Base-by-base conservation (phyloP, 805 yeast species). In the Crinitomyces ghanaensis region DNA sequence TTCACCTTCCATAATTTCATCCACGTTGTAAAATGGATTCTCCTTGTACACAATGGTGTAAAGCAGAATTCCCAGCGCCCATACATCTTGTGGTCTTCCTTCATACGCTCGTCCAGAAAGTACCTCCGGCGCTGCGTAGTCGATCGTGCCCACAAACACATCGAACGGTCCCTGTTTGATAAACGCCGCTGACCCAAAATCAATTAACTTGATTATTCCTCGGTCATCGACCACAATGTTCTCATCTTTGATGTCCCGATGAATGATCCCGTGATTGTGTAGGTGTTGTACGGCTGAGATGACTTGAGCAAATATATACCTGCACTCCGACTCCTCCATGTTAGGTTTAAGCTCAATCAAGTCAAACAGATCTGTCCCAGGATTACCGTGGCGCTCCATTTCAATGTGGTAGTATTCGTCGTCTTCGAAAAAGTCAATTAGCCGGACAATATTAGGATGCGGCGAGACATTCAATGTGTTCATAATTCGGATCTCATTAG, bases 61-160 rank as follows among this genome's bases (percentile, higher is more conserved):
- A 15, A 91, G 61, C 37, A 91, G 61, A 15, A 91, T 81, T 2
- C 98, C 98, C 51, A 88, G 65, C 0, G 97, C 95, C 98, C 98
- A 91, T 2, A 86, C 77, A 57, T 91, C 98, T 55, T 91, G 98
- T 3, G 94, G 88, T 52, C 73, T 78, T 15, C 98, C 98, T 33
- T 74, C 84, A 50, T 88, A 91, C 15, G 86, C 78, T 39, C 75
- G 76, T 2, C 97, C 98, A 33, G 76, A 68, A 22, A 91, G 63
- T 1, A 91, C 95, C 56, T 91, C 98, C 0, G 98, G 98, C 0
- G 97, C 93, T 1, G 97, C 97, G 55, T 88, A 91, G 55, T 91
- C 96, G 28, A 91, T 76, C 0, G 98, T 91, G 2, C 98, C 98
- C 2, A 91, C 97, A 58, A 91, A 88, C 4, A 91, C 95, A 45